Evolutionary conservation across 345 rosid species (phyloP).

Genomic region (Streptanthus diversifolius): DNA sequence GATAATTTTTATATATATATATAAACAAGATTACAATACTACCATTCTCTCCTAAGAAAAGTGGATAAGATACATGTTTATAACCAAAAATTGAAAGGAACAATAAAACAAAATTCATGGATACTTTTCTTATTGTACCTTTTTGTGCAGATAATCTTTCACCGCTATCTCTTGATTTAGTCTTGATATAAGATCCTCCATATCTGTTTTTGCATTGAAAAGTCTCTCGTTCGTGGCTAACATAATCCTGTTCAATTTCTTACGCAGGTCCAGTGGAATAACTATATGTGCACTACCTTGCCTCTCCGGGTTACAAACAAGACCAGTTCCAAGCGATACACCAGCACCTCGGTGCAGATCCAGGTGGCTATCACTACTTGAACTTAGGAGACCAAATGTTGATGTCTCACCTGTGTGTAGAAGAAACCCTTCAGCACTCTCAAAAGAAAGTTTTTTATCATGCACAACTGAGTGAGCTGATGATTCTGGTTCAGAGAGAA

Average conservation of each 20-base stretch:
- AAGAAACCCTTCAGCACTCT: slow-evolving; percentile 70
- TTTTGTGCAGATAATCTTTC: slow-evolving; percentile 79
- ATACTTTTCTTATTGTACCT: slow-evolving; percentile 49
- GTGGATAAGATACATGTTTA: neutral
- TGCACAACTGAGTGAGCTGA: slow-evolving; percentile 51
- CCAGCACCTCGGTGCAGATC: slow-evolving; percentile 54
- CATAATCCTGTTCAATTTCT: slow-evolving; percentile 75
- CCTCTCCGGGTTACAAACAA: slow-evolving; percentile 39
- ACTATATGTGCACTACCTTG: slow-evolving; percentile 60
- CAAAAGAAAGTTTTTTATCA: slow-evolving; percentile 59
- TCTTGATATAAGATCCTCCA: slow-evolving; percentile 95
- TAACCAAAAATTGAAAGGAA: neutral
- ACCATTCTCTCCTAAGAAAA: neutral
- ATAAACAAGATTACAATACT: slow-evolving; percentile 17
- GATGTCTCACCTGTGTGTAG: slow-evolving; percentile 64
- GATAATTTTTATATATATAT: no score
- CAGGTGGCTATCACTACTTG: slow-evolving; percentile 54
- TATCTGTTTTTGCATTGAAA: slow-evolving; percentile 82
- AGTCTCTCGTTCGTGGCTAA: slow-evolving; percentile 70
- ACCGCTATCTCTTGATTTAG: slow-evolving; percentile 86
- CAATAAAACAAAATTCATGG: neutral
- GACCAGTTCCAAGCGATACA: slow-evolving; percentile 39
- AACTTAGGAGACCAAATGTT: slow-evolving; percentile 56
- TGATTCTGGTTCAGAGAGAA: slow-evolving; percentile 59
- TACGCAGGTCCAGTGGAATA: slow-evolving; percentile 79